Evolutionary conservation across 306 rosid species (phyloP), one percentile per base, ranked within the genome.

Genomic region (Quercus alba): DNA sequence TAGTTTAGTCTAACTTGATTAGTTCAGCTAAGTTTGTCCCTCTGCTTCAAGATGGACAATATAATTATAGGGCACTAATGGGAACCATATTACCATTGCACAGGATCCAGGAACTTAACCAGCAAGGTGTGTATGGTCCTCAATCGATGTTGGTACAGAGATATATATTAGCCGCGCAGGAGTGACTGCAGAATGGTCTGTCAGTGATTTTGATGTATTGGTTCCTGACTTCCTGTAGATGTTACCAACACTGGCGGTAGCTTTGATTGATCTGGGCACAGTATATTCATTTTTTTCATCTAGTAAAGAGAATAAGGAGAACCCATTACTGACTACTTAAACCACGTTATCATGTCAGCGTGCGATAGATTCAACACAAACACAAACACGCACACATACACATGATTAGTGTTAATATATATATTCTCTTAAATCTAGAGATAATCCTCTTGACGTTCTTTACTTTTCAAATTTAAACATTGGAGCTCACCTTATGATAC

Each of bases 71-170:
- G 25, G 38, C 17, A 26, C 21, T 72, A 49, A 19, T 55, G 74
- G 64, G 57, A 67, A 5, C 72, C 72, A 6, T 18, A 2, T 19
- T 19, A 35, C 6, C 10, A n/a, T 63, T 67, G 75, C 28, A 35
- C 69, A 85, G 91, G 91, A 89, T 56, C 85, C 91, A 31, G 91
- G 91, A 61, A 87, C 91, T 12, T 73, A 81, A 46, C 85, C 87
- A 7, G 91, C 88, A n/a, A 73, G 75, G 84, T 76, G 89, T 31
- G 70, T 72, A 35, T 89, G 89, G 93, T 74, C 78, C 8, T 89
- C 91, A 2, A 70, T 87, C 26, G 77, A 89, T 73, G 88, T 83
- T 15, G 91, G 91, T 13, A 73, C 89, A 33, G 91, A 89, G 74
- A 87, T 89, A 59, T 85, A 87, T 66, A 75, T 81, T 3, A 85